A percentile compares a stretch with the other conserved stretches of the same genome.
phyloP scores from a whole-genome alignment of 371 early-diverging fungal species.

The Mucor mucedo region DNA sequence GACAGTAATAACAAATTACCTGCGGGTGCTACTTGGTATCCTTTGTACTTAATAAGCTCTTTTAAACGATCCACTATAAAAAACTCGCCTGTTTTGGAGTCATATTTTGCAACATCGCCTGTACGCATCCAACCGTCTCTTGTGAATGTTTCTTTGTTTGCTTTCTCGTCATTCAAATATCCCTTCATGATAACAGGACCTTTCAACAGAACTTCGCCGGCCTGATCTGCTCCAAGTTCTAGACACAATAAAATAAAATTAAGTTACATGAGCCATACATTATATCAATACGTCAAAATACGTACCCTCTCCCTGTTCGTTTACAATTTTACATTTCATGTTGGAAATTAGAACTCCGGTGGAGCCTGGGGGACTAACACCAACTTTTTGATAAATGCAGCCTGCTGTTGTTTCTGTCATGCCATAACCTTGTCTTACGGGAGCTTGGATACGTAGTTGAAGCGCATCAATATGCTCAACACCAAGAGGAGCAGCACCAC shows the following conservation, averaged over 20 bases:
- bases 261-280: neutral
- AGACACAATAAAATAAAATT: neutral
- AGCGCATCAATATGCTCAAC: conserved; percentile 59
- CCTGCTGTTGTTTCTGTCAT: conserved; percentile 70
- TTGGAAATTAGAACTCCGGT: conserved; percentile 74
- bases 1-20: neutral
- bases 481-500: conserved; percentile 87
- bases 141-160: conserved; percentile 71
- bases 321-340: conserved; percentile 69
- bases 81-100: conserved; percentile 53
- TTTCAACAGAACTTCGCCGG: conserved; percentile 68
- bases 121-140: conserved; percentile 80
- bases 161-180: conserved; percentile 70
- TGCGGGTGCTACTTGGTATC: conserved; percentile 51
- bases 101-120: conserved; percentile 80
- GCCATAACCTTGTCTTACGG: conserved; percentile 66
- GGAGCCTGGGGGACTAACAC: conserved; percentile 52
- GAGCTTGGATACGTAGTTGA: conserved; percentile 55
- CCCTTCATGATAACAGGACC: conserved; percentile 83
- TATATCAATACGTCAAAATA: too few relatives aligned
- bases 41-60: conserved; percentile 82
- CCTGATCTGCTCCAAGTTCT: conserved; percentile 58
- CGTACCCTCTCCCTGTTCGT: conserved; percentile 53
- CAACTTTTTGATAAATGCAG: conserved; percentile 23
- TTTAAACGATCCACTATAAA: conserved; percentile 74